phyloP scores from a whole-genome alignment of 768 basidiomycete species.

The Botryobasidium botryosum region DNA sequence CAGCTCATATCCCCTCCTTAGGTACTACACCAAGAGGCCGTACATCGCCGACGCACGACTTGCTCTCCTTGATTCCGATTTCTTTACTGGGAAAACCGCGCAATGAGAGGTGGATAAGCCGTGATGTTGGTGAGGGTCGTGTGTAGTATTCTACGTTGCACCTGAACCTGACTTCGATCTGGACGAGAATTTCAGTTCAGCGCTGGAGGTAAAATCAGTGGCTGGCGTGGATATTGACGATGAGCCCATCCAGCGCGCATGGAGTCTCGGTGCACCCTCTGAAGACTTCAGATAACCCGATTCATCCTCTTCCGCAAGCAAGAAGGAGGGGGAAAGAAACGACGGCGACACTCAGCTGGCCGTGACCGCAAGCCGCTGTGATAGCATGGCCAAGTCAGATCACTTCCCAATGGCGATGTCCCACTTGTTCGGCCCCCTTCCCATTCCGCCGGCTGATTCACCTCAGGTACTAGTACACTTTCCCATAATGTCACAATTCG shows the following conservation, averaged over 20 bases:
- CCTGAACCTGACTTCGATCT: too few relatives aligned
- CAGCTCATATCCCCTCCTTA: too few relatives aligned
- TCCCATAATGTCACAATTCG: constrained; percentile 68
- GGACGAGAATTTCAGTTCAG: too few relatives aligned
- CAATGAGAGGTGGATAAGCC: constrained; percentile 74
- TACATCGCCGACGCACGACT: constrained; percentile 51
- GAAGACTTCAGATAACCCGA: constrained; percentile 49
- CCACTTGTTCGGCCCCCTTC: constrained; percentile 58
- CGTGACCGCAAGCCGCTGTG: background rate
- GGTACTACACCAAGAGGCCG: constrained; percentile 65
- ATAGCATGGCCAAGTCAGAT: constrained; percentile 14
- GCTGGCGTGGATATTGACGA: constrained; percentile 78
- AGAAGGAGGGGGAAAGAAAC: background rate
- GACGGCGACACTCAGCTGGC: background rate
- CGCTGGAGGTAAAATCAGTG: constrained; percentile 43
- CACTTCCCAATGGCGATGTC: constrained; percentile 69
- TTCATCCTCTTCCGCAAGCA: constrained; percentile 8
- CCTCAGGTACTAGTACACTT: too few relatives aligned
- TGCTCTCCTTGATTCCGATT: constrained; percentile 33
- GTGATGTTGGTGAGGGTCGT: constrained; percentile 57
- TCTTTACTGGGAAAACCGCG: constrained; percentile 46
- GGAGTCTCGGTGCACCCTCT: constrained; percentile 49
- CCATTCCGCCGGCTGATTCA: constrained; percentile 41
- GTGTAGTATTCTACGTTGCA: background rate
- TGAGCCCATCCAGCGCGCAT: constrained; percentile 53